These are phyloP conservation scores for Zygosaccharomyces pseudobailii DNA, from an alignment of 1,139 yeast species.

Conservation along the genomic window DNA sequence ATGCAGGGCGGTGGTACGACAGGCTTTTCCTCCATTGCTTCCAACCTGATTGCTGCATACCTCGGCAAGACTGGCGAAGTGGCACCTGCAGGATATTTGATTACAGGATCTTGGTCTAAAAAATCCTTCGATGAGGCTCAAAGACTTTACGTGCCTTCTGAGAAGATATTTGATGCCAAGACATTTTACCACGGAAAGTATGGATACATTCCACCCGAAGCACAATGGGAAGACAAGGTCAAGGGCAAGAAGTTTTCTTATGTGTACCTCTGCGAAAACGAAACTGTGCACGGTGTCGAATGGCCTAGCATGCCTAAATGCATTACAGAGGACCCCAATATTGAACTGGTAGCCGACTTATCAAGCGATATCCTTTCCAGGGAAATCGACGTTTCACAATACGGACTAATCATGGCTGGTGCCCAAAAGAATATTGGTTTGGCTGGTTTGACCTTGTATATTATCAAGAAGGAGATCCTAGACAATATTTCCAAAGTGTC, in stretches of 20 bases:
- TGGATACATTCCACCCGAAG: slow-evolving; percentile 62
- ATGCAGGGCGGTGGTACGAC: slow-evolving; percentile 98
- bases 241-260: slow-evolving; percentile 60
- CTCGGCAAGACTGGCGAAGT: slow-evolving; percentile 60
- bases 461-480: slow-evolving; percentile 73
- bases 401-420: slow-evolving; percentile 89
- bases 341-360: slow-evolving; percentile 88
- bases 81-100: slow-evolving; percentile 81
- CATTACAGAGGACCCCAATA: slow-evolving; percentile 53
- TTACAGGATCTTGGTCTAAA: slow-evolving; percentile 91
- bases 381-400: slow-evolving; percentile 72
- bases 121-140: slow-evolving; percentile 83
- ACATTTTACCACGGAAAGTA: slow-evolving; percentile 47
- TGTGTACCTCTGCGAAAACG: slow-evolving; percentile 90
- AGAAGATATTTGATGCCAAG: slow-evolving; percentile 64
- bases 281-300: slow-evolving; percentile 93
- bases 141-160: slow-evolving; percentile 75
- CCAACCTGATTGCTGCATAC: slow-evolving; percentile 73
- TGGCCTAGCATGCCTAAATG: slow-evolving; percentile 53
- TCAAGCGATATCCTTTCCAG: slow-evolving; percentile 89
- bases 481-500: slow-evolving; percentile 48
- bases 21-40: slow-evolving; percentile 83
- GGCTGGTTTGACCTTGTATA: slow-evolving; percentile 90
- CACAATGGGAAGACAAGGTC: slow-evolving; percentile 51
- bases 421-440: slow-evolving; percentile 97